Percentiles rank a stretch among this genome's conserved stretches.
phyloP scores from a whole-genome alignment of 768 basidiomycete species.

The Lentinula guzmanii region DNA sequence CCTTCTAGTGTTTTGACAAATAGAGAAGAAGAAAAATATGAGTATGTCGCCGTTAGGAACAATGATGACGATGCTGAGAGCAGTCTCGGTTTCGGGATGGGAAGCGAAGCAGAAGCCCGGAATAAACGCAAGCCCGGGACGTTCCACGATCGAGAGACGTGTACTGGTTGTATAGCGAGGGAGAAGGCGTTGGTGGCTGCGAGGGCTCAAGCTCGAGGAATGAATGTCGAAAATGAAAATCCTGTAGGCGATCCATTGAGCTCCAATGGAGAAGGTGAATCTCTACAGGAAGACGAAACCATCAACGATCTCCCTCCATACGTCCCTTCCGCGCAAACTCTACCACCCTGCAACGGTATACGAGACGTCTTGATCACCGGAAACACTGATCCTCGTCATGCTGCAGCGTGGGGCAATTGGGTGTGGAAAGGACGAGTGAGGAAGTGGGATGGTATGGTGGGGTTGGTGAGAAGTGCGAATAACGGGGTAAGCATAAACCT shows the following conservation, averaged over 20 bases:
- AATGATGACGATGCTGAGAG: neutral
- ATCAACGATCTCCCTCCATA: neutral
- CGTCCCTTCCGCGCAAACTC: neutral
- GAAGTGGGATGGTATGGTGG: constrained; percentile 29
- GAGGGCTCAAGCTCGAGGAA: neutral
- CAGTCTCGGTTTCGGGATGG: neutral
- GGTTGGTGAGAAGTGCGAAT: neutral
- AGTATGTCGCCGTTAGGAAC: neutral
- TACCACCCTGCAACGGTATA: constrained; percentile 31
- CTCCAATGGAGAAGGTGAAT: neutral
- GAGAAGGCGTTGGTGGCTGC: neutral
- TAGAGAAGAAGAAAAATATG: neutral
- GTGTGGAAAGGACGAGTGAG: constrained; percentile 29
- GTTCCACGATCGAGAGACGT: constrained; percentile 7
- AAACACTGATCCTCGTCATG: constrained; percentile 35
- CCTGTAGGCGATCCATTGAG: neutral
- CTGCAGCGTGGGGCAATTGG: constrained; percentile 28
- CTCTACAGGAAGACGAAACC: neutral
- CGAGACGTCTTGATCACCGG: constrained; percentile 43
- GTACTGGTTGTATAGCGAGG: constrained; percentile 3
- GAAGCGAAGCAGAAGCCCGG: neutral
- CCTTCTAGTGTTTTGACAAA: neutral
- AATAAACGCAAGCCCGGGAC: neutral
- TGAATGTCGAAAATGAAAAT: too few relatives aligned
- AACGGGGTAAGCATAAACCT: constrained; percentile 14